Conservation (phyloP, 306 rosid species). For the Cyclanthera cordifolia region DNA sequence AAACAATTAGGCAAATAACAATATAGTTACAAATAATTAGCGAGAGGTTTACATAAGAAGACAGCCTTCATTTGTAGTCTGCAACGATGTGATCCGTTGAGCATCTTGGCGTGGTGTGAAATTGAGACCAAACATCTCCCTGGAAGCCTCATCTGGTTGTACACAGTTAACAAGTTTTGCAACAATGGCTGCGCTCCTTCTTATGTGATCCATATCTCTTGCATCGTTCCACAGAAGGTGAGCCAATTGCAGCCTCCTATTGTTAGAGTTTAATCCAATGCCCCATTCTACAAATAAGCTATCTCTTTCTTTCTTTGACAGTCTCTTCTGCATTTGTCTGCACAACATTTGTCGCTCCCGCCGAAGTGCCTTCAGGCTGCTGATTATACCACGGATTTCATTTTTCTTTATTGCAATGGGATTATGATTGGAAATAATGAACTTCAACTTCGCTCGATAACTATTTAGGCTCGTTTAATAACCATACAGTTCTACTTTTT, state of each 20-base stretch:
- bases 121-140: conserved; percentile 98
- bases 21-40: background rate
- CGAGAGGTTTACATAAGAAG: background rate
- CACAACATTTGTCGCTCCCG: conserved; percentile 75
- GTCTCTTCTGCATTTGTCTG: conserved; percentile 57
- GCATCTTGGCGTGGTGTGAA: conserved; percentile 34
- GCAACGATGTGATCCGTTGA: background rate
- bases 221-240: conserved; percentile 53
- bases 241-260: conserved; percentile 59
- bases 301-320: conserved; percentile 49
- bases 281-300: conserved; percentile 65
- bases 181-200: conserved; percentile 66
- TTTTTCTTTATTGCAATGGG: background rate
- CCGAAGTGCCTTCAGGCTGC: conserved; percentile 45
- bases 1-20: conserved; percentile 3
- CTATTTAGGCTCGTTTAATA: no score
- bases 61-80: background rate
- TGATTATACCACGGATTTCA: background rate
- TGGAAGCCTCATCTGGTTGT: conserved; percentile 69
- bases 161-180: conserved; percentile 64
- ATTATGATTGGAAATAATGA: background rate
- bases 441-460: background rate
- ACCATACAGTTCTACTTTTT: no score
- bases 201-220: conserved; percentile 44
- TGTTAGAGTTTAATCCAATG: conserved; percentile 39